These are phyloP conservation scores for Clarireedia monteithiana DNA, from an alignment of 2,329 filamentous ascomycete genomes.

Conservation along the genomic window DNA sequence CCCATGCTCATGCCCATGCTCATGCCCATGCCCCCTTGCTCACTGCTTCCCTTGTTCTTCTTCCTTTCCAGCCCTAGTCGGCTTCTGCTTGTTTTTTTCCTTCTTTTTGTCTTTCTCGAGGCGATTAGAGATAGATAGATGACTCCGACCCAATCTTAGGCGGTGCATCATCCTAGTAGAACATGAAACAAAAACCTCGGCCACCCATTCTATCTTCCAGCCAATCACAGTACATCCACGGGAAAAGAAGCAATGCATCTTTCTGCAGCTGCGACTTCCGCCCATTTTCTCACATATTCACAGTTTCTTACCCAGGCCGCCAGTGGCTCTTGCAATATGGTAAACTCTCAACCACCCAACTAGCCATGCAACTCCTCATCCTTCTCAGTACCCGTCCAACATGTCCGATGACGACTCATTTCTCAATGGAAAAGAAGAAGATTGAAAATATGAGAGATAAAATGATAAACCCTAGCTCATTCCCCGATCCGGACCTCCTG, in stretches of 20 bases:
- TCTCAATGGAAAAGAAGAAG: not conserved
- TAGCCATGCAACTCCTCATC: not conserved
- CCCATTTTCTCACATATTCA: too few species aligned
- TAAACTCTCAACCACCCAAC: not conserved
- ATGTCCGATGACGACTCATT: not conserved
- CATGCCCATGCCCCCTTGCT: not conserved
- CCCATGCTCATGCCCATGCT: too few species aligned
- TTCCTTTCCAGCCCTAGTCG: not conserved
- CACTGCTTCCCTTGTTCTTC: not conserved
- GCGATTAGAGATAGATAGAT: not conserved
- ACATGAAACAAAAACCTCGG: slow-evolving; percentile 6
- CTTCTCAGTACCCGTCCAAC: not conserved
- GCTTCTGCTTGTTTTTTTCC: not conserved
- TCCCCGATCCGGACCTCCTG: not conserved
- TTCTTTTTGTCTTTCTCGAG: not conserved
- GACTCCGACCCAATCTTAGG: not conserved
- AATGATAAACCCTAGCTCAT: not conserved
- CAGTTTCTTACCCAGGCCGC: too few species aligned
- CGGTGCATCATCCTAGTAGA: slow-evolving; percentile 4
- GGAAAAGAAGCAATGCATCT: not conserved
- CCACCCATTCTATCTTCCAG: not conserved
- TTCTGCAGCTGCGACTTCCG: too few species aligned
- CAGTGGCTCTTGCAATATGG: not conserved
- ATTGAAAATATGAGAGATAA: not conserved
- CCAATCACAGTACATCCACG: not conserved